Conservation (phyloP, 1,284 basidiomycete genomes). For the Takashimella tepidaria region DNA sequence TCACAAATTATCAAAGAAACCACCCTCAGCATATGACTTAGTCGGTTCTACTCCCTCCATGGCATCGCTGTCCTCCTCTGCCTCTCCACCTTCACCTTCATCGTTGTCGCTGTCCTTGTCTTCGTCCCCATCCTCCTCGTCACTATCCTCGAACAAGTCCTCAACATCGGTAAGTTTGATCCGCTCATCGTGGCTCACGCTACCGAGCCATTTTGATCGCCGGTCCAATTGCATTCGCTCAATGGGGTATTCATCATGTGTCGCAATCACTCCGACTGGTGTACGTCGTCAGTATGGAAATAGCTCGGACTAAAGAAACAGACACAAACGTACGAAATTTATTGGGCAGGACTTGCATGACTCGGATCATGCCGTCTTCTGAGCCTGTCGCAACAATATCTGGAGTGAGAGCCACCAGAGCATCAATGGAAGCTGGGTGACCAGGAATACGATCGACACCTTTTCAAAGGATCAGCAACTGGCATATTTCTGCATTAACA, state of each 20-base stretch:
- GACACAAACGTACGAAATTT: slow-evolving; percentile 55
- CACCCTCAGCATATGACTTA: slow-evolving; percentile 56
- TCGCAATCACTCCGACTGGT: slow-evolving; percentile 74
- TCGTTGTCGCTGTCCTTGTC: slow-evolving; percentile 52
- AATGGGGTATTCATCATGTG: slow-evolving; percentile 85
- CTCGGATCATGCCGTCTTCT: slow-evolving; percentile 84
- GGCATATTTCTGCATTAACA: neutral
- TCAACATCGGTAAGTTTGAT: slow-evolving; percentile 77
- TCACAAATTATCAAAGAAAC: slow-evolving; percentile 70
- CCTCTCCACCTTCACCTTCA: slow-evolving; percentile 26
- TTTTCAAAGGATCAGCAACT: slow-evolving; percentile 2
- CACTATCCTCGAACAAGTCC: slow-evolving; percentile 57
- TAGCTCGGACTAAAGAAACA: neutral
- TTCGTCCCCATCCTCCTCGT: slow-evolving; percentile 51
- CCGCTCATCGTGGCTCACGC: slow-evolving; percentile 84
- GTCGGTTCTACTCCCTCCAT: slow-evolving; percentile 47
- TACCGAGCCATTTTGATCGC: slow-evolving; percentile 75
- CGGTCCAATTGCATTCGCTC: slow-evolving; percentile 67
- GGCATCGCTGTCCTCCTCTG: slow-evolving; percentile 11
- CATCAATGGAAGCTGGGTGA: slow-evolving; percentile 81
- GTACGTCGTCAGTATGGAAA: neutral
- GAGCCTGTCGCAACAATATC: slow-evolving; percentile 78
- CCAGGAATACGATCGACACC: slow-evolving; percentile 83
- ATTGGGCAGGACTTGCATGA: slow-evolving; percentile 83
- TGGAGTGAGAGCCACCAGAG: slow-evolving; percentile 66